Conservation (phyloP, 1,284 basidiomycete species). For the Ceraceosorus guamensis region DNA sequence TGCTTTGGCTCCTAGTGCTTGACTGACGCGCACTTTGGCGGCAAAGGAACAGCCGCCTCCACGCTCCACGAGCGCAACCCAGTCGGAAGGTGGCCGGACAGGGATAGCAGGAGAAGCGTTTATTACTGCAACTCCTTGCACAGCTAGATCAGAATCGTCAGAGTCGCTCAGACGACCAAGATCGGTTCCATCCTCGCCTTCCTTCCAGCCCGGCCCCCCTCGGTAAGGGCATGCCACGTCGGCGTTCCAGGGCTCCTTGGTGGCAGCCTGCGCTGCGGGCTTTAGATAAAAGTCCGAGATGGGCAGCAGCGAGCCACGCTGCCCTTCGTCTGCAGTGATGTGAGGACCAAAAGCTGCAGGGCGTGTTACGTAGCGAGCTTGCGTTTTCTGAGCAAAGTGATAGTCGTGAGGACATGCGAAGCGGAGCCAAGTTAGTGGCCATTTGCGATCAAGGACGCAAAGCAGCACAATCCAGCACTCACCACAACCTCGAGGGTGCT, state of each 20-base stretch:
- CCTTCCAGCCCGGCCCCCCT: constrained; percentile 26
- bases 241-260: neutral
- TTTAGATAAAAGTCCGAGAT: constrained; percentile 33
- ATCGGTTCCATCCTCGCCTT: constrained; percentile 7
- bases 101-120: neutral
- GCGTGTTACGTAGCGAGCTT: constrained; percentile 38
- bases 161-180: constrained; percentile 12
- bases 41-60: constrained; percentile 41
- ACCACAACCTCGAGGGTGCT: constrained; percentile 34
- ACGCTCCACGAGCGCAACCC: constrained; percentile 45
- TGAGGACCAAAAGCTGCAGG: constrained; percentile 44
- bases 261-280: constrained; percentile 7
- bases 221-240: constrained; percentile 31
- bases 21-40: constrained; percentile 41
- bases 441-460: neutral
- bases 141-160: constrained; percentile 8
- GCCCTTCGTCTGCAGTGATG: constrained; percentile 27
- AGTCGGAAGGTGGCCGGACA: constrained; percentile 30
- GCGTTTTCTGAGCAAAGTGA: constrained; percentile 15
- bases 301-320: constrained; percentile 30
- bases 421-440: no score
- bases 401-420: no score
- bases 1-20: constrained; percentile 50
- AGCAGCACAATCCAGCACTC: neutral
- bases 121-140: neutral